Evolutionary conservation across 805 yeast genomes (phyloP), one percentile per base, ranked within the genome.

Genomic region (Ogataea glucozyma): DNA sequence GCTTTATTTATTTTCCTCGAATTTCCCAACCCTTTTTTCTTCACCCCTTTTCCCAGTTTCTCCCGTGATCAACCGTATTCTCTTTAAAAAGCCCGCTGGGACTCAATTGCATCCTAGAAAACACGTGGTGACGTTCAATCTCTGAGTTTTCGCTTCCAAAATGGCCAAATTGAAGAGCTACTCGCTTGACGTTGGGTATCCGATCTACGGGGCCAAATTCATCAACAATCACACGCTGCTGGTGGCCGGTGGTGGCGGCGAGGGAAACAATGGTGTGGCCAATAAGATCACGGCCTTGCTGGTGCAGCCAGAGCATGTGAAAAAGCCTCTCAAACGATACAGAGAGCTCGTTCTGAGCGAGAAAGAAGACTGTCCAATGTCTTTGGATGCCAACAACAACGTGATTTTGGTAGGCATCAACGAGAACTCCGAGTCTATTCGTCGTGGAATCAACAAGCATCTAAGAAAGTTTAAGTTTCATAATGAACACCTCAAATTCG

Each of bases 221-320:
- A 69, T 82, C 33, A 72, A 76, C 51, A 74, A 81, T 49, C 66
- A 70, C 47, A 75, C 81, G 1, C 61, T 90, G 20, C 62, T 89
- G 37, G 84, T 84, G 21, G 81, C 88, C 3, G 99, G 99, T 31
- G 99, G 99, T 33, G 97, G 97, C 22, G 98, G 97, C 19, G 95
- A 88, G 61, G 96, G 96, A 8, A 82, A 81, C 57, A 84, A 88
- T 56, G 97, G 96, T 22, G 81, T 88, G 42, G 85, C 90, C 30
- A 91, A 91, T 64, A 88, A 85, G 60, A 68, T 91, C 48, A 79
- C 89, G 4, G 83, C 84, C 2, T 61, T 85, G 31, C 65, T 76
- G 35, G 70, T 85, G 34, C 75, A 79, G 54, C 79, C 83, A 41
- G 70, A 70, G 24, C 72, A 73, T 43, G 60, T 64, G 61, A 70